phyloP scores from a whole-genome alignment of 192 early-diverging fungal species.

The Dimargaris cristalligena region DNA sequence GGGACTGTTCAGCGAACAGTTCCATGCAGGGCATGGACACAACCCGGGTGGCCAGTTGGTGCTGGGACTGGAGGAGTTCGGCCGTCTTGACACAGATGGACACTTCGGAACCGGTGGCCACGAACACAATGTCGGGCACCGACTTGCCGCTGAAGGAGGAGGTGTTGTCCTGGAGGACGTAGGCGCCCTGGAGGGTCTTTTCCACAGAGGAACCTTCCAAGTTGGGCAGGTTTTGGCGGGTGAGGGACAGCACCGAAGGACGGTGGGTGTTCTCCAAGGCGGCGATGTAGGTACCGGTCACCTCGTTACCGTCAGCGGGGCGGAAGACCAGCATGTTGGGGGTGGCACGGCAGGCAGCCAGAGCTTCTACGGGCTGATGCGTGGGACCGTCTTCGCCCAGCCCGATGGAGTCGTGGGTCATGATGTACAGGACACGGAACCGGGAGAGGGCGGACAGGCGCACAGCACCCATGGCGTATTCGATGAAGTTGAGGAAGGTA shows the following conservation, averaged over 20 bases:
- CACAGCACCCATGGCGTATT: conserved; percentile 63
- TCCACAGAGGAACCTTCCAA: conserved; percentile 71
- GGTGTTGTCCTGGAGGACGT: conserved; percentile 53
- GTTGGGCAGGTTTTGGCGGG: conserved; percentile 89
- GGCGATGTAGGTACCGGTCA: conserved; percentile 70
- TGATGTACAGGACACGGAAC: conserved; percentile 86
- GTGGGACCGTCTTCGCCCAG: conserved; percentile 98
- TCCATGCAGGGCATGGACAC: conserved; percentile 90
- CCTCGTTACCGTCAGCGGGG: conserved; percentile 91
- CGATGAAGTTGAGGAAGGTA: conserved; percentile 89
- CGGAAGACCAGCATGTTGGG: conserved; percentile 78
- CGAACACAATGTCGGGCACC: conserved; percentile 58
- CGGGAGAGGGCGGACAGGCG: conserved; percentile 79
- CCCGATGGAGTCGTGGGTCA: conserved; percentile 99
- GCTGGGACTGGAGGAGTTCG: conserved; percentile 39
- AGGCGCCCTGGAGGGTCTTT: conserved; percentile 68
- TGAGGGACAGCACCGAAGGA: conserved; percentile 73
- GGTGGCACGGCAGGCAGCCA: conserved; percentile 72
- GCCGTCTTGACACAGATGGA: conserved; percentile 77
- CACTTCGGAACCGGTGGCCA: conserved; percentile 85
- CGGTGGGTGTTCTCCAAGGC: conserved; percentile 51
- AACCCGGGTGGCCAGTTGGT: conserved; percentile 45
- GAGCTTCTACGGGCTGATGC: conserved; percentile 94
- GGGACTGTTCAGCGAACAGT: conserved; percentile 68
- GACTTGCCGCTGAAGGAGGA: no score